Conservation (phyloP, 2,329 filamentous ascomycete genomes). For the Geoglossum cookeanum region DNA sequence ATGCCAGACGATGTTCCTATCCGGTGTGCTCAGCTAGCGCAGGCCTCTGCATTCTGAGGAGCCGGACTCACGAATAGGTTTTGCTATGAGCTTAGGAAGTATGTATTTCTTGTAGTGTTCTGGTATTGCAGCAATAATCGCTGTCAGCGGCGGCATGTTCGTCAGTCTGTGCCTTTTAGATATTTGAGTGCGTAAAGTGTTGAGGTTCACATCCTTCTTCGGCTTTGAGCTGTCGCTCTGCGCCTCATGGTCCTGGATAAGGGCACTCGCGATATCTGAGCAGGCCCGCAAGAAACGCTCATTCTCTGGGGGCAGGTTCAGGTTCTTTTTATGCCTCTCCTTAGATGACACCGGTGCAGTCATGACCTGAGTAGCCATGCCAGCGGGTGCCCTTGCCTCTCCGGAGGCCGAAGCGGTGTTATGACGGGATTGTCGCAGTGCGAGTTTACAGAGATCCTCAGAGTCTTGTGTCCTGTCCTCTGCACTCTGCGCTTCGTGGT, state of each 20-base stretch:
- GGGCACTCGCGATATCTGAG: slow-evolving; percentile 79
- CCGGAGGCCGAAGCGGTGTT: not conserved
- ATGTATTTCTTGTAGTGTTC: slow-evolving; percentile 99
- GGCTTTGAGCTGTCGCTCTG: slow-evolving; percentile 52
- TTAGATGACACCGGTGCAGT: slow-evolving; percentile 36
- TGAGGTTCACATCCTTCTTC: slow-evolving; percentile 80
- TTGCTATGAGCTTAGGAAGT: slow-evolving; percentile 84
- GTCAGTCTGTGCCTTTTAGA: slow-evolving; percentile 83
- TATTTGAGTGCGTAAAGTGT: slow-evolving; percentile 66
- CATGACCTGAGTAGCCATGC: slow-evolving; percentile 42
- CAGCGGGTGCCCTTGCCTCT: not conserved
- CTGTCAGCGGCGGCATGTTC: slow-evolving; percentile 77
- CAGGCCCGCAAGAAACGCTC: slow-evolving; percentile 88
- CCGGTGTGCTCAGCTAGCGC: slow-evolving; percentile 5
- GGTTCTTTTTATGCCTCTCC: slow-evolving; percentile 42
- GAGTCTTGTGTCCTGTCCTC: too few relatives aligned
- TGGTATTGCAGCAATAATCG: slow-evolving; percentile 95
- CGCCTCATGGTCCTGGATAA: slow-evolving; percentile 87
- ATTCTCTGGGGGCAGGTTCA: slow-evolving; percentile 73
- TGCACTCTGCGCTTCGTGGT: too few relatives aligned
- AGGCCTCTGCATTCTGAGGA: not conserved
- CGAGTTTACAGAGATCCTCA: not conserved
- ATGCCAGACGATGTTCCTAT: slow-evolving; percentile 84
- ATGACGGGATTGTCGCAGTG: not conserved
- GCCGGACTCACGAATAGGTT: slow-evolving; percentile 57